Conservation (phyloP, 1,284 basidiomycete genomes). For the Hemileia vastatrix region DNA sequence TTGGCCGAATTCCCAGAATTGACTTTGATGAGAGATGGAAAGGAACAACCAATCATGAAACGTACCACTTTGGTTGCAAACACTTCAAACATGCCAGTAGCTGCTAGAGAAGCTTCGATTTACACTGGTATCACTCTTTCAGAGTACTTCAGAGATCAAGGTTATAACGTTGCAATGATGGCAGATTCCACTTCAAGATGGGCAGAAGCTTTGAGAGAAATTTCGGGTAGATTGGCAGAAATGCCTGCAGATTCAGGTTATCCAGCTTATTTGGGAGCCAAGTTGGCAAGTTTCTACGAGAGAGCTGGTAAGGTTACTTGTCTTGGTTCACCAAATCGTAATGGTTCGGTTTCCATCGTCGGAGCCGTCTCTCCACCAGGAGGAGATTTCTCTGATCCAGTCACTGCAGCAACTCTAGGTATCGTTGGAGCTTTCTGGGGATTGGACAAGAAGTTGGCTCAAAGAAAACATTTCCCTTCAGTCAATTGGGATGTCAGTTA, state of each 20-base stretch:
- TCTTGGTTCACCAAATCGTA: slow-evolving; percentile 40
- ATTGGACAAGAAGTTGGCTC: slow-evolving; percentile 45
- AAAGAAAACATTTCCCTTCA: slow-evolving; percentile 45
- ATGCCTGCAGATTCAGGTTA: slow-evolving; percentile 45
- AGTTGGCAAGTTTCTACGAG: slow-evolving; percentile 44
- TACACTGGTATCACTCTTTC: slow-evolving; percentile 45
- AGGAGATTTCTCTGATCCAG: slow-evolving; percentile 45
- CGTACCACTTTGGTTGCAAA: slow-evolving; percentile 44
- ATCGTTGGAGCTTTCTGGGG: slow-evolving; percentile 45
- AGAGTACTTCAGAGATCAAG: slow-evolving; percentile 45
- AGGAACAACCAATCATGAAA: slow-evolving; percentile 45
- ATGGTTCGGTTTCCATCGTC: slow-evolving; percentile 40
- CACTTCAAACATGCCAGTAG: slow-evolving; percentile 45
- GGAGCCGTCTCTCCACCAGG: slow-evolving; percentile 44
- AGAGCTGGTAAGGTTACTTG: slow-evolving; percentile 42
- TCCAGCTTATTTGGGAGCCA: slow-evolving; percentile 43
- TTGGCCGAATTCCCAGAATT: slow-evolving; percentile 45
- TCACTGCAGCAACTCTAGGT: slow-evolving; percentile 42
- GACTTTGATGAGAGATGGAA: slow-evolving; percentile 36
- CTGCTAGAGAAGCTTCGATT: slow-evolving; percentile 45
- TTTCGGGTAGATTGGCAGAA: slow-evolving; percentile 43
- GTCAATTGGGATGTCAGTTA: slow-evolving; percentile 44
- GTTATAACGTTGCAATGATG: slow-evolving; percentile 45
- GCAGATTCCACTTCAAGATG: slow-evolving; percentile 44
- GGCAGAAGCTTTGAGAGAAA: slow-evolving; percentile 45